Evolutionary conservation across 495 filamentous ascomycete species (phyloP), one percentile per base, ranked within the genome.

Genomic region (Pyrenula massariospora): DNA sequence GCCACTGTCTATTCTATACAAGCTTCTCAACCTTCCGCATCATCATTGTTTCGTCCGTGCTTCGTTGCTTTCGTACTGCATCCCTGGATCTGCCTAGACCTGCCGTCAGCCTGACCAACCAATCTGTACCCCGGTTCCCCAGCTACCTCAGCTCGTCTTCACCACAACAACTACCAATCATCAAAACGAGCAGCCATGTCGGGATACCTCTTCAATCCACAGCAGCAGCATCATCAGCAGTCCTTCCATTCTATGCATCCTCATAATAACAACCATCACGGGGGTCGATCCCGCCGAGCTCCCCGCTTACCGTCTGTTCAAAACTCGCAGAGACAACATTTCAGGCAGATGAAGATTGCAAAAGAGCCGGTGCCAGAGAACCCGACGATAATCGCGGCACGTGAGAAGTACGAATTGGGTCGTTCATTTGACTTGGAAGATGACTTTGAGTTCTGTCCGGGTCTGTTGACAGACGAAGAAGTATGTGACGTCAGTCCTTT

Each of bases 371-470:
- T 91, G 55, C 87, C 85, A 62, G 91, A 96, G 65, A 77, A 84
- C 51, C 82, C 84, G 42, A 78, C 84, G 31, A 77, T 91, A 50
- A 78, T 78, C 51, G 82, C 84, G 58, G 95, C 89, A 72, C 86
- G 91, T 57, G 79, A 82, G 48, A 81, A 87, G 65, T 95, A 94
- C 67, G 91, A 97, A 69, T 88, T 91, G 61, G 89, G 86, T 50
- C 84, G 90, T 55, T 96, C 91, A 22, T 99, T 99, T 66, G 93
- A 99, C 62, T 76, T 99, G 62, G 92, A 96, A 62, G 93, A 98
- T 66, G 93, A 98, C 68, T 76, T 96, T 73, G 86, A 95, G 68
- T 98, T 98, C 72, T 96, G 93, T 68, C 93, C 93, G 2, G 83
- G 85, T 62, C 80, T 98, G 60, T 77, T 96, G 75, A 96, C 91